Evolutionary conservation across 345 rosid species (phyloP).

Genomic region (Aquilaria sinensis): DNA sequence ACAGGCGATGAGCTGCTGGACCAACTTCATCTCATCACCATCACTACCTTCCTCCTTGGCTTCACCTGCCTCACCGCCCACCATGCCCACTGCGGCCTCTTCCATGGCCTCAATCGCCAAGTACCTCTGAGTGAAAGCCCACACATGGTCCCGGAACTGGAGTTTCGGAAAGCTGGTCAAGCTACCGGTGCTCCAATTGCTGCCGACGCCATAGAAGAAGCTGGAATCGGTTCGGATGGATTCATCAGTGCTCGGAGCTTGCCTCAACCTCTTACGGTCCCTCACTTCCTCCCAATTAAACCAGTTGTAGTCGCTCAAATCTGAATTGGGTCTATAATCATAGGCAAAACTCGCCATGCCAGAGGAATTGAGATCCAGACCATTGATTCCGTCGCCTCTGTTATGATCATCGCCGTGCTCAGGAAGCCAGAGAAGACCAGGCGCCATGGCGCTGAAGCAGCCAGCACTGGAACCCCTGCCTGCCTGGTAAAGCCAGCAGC

Average conservation of each 20-base stretch:
- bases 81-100: conserved; percentile 27
- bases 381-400: background rate
- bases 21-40: conserved; percentile 36
- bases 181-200: conserved; percentile 5
- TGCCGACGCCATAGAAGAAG: background rate
- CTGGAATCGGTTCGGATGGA: background rate
- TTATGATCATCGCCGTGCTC: conserved; percentile 4
- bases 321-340: background rate
- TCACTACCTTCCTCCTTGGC: conserved; percentile 19
- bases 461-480: background rate
- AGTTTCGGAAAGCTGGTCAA: conserved; percentile 20
- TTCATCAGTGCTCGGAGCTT: conserved; percentile 6
- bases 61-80: conserved; percentile 15
- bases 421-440: conserved; percentile 10
- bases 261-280: conserved; percentile 24
- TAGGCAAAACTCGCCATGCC: background rate
- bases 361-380: conserved; percentile 20
- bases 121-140: conserved; percentile 36
- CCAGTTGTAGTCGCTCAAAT: background rate
- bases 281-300: conserved; percentile 13
- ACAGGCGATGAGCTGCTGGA: conserved; percentile 45
- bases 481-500: conserved; percentile 4
- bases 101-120: conserved; percentile 41
- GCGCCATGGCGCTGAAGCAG: conserved; percentile 14
- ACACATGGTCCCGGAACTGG: conserved; percentile 39